A percentile compares a stretch with the other conserved stretches of the same genome.
phyloP scores from a whole-genome alignment of 331 rosid species.

The Acacia pycnantha region DNA sequence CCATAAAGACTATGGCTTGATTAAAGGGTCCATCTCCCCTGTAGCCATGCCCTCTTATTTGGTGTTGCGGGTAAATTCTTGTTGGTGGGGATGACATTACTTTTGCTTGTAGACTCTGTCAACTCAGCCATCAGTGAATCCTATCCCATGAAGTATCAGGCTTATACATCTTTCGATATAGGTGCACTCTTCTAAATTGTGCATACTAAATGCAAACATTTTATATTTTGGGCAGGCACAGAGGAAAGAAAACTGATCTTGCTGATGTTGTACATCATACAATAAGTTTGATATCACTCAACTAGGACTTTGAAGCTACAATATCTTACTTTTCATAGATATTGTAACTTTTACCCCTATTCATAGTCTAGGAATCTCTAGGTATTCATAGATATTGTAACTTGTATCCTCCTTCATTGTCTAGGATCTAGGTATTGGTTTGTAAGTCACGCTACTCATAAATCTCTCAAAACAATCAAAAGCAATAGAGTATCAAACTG shows the following conservation, averaged over 20 bases:
- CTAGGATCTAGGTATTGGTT: not conserved
- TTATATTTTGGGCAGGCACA: not conserved
- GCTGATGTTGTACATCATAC: not conserved
- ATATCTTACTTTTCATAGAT: constrained; percentile 5
- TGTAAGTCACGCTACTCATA: not conserved
- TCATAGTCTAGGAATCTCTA: not conserved
- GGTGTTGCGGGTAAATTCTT: not conserved
- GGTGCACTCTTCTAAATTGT: not conserved
- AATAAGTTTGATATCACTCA: not conserved
- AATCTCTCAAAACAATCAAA: not conserved
- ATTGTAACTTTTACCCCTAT: not conserved
- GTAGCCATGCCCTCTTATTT: not conserved
- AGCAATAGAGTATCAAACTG: not conserved
- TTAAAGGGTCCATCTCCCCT: not conserved
- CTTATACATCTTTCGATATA: not conserved
- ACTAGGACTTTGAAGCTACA: not conserved
- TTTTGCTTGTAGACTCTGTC: not conserved
- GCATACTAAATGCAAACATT: not conserved
- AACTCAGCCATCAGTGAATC: not conserved
- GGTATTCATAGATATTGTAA: not conserved
- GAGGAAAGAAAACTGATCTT: not conserved
- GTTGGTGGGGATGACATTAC: not conserved
- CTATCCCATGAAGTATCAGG: not conserved
- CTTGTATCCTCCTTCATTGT: not conserved
- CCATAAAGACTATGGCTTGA: not conserved